A percentile compares a stretch with the other conserved stretches of the same genome.
Conservation (phyloP, 2,329 filamentous ascomycete genomes). For the Exophiala sp. region DNA sequence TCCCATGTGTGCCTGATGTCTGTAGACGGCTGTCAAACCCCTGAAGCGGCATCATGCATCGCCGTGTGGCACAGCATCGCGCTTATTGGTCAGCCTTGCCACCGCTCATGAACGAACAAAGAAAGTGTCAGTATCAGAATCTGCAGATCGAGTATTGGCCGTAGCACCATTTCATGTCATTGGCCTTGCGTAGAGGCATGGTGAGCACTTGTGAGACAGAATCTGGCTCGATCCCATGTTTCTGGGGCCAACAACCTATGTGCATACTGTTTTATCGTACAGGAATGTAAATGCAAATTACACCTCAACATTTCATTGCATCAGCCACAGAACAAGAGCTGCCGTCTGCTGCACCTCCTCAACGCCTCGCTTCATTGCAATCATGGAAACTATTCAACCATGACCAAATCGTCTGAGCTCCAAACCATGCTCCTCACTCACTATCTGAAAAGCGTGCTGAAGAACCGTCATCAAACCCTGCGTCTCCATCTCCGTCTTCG, state of each 20-base stretch:
- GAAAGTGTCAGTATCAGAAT: conserved; percentile 19
- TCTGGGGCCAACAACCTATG: not conserved
- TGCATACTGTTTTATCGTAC: not conserved
- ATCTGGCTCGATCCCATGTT: too few relatives aligned
- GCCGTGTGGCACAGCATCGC: conserved; percentile 8
- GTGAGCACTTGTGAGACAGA: too few relatives aligned
- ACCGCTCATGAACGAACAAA: conserved; percentile 23
- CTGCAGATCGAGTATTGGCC: conserved; percentile 8
- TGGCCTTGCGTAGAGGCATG: too few relatives aligned
- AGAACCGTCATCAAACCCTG: conserved; percentile 15
- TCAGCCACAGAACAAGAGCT: not conserved
- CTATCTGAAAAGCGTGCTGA: conserved; percentile 18
- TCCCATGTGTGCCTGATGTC: not conserved
- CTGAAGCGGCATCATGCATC: conserved; percentile 11
- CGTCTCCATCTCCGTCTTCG: conserved; percentile 16
- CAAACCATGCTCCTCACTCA: conserved; percentile 5
- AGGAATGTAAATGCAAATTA: not conserved
- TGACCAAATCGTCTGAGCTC: not conserved
- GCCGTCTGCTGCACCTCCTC: not conserved
- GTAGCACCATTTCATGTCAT: too few relatives aligned
- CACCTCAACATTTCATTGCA: not conserved
- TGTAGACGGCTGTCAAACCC: not conserved
- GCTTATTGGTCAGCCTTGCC: conserved; percentile 18
- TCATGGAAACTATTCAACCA: not conserved
- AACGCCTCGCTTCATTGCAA: not conserved